These are phyloP conservation scores for Fusarium acutatum DNA, from an alignment of 2,329 filamentous ascomycete species.

Conservation along the genomic window DNA sequence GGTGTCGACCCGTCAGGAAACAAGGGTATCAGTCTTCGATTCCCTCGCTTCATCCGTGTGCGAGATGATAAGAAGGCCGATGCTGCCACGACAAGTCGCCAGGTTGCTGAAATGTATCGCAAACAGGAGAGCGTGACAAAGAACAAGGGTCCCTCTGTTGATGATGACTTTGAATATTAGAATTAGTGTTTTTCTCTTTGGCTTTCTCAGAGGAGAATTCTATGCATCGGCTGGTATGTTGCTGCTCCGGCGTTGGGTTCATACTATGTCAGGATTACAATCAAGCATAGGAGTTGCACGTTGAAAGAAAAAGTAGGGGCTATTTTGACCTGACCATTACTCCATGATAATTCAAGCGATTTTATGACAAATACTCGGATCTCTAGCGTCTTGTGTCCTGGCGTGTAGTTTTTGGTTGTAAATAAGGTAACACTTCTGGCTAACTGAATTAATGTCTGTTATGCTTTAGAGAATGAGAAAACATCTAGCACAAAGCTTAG, in stretches of 20 bases:
- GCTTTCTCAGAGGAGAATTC: neutral
- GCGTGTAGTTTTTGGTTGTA: neutral
- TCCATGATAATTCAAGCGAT: neutral
- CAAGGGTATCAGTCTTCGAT: conserved; percentile 86
- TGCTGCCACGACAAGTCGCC: conserved; percentile 81
- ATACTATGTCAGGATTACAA: neutral
- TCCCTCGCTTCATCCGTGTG: conserved; percentile 90
- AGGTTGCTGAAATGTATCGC: conserved; percentile 96
- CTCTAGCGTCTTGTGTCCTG: neutral
- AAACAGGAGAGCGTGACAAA: conserved; percentile 92
- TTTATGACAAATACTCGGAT: neutral
- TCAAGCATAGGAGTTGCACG: conserved; percentile 1
- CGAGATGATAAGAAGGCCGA: conserved; percentile 97
- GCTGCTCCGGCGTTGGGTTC: conserved; percentile 21
- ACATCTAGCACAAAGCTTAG: neutral
- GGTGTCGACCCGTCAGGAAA: conserved; percentile 76
- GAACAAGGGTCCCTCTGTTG: conserved; percentile 84
- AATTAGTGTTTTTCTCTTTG: neutral
- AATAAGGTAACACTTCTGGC: neutral
- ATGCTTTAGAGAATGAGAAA: neutral
- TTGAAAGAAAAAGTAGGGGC: neutral
- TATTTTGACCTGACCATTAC: neutral
- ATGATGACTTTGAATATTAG: conserved; percentile 98
- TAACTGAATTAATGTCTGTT: neutral
- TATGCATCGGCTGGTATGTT: conserved; percentile 5